Evolutionary conservation across 495 filamentous ascomycete species (phyloP).

Genomic region (Neurospora tetrasperma): DNA sequence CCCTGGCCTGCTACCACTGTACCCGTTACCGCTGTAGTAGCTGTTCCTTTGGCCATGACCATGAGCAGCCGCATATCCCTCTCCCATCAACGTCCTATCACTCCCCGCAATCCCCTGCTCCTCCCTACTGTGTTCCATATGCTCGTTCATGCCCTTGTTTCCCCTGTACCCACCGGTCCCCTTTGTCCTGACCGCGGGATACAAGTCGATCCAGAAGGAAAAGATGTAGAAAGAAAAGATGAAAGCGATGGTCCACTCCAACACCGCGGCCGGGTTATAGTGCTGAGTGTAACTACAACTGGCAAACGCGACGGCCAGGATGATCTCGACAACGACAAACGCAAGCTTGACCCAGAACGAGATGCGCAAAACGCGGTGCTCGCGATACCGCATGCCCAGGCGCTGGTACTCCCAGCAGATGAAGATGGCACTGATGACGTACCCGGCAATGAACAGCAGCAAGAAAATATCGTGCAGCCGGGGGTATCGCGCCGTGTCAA

Average conservation of each 20-base stretch:
- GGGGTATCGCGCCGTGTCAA: conserved; percentile 63
- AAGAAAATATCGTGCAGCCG: conserved; percentile 67
- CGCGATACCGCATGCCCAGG: conserved; percentile 63
- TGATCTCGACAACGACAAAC: conserved; percentile 73
- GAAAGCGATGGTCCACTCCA: conserved; percentile 75
- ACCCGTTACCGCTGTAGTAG: not conserved
- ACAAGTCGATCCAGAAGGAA: conserved; percentile 79
- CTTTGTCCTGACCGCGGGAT: conserved; percentile 65
- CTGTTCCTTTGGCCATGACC: not conserved
- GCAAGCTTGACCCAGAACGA: conserved; percentile 74
- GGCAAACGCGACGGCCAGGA: conserved; percentile 58
- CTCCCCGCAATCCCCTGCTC: not conserved
- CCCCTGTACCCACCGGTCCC: not conserved
- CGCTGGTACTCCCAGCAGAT: conserved; percentile 83
- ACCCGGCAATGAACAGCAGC: conserved; percentile 73
- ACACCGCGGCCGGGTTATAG: conserved; percentile 47
- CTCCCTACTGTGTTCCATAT: not conserved
- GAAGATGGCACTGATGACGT: conserved; percentile 70
- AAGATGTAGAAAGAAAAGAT: conserved; percentile 85
- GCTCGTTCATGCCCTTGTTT: not conserved
- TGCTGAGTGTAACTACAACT: conserved; percentile 27
- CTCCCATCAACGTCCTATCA: not conserved
- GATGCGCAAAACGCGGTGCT: conserved; percentile 58
- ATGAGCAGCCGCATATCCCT: not conserved
- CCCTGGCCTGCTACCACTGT: not conserved